Base-by-base conservation (phyloP, 2,329 filamentous ascomycete genomes). In the Aspergillus pseudoglaucus region DNA sequence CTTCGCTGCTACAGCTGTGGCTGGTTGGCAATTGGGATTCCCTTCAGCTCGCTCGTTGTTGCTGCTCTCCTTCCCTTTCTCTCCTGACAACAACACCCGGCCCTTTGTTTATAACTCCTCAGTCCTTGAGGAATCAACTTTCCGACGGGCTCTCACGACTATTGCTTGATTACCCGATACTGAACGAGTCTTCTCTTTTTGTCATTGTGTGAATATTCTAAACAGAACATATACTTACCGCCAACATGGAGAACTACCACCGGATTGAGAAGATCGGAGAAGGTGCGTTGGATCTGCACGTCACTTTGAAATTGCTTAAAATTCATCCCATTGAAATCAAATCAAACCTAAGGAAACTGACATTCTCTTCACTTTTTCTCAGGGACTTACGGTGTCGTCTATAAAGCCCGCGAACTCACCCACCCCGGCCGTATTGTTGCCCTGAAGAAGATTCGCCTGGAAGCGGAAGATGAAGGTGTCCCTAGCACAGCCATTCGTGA, bases 181-280 rank as follows among this genome's bases (percentile, higher is more conserved):
- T 27, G 40, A 12, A 44, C 25, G 40, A 46, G 20, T 33, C 40
- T 35, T 35, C 48, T 56, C 47, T 54, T 2, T 30, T 30, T 25
- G 47, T 42, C 10, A 33, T 38, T 8, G 37, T 14, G 20, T 38
- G 8, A 38, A 30, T 25, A 12, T 22, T 22, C 18, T 15, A 35
- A 35, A 40, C 49, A 23, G 8, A 46, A 37, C 17, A 37, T 42
- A 41, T 47, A 38, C 18, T 25, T 7, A 32, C 23, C 18, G 44
- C 30, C 49, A 68, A 52, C 57, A 95, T 95, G 90, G 89, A 95
- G 72, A 94, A 95, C 74, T 95, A 95, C 71, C 88, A 95, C 74
- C 94, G 94, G 75, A 81, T 95, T 64, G 90, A 95, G 76, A 95
- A 95, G 78, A 90, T 95, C 63, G 90, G 90, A 71, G 90, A 95